Evolutionary conservation across 331 rosid species (phyloP).

Genomic region (Quercus phellos): DNA sequence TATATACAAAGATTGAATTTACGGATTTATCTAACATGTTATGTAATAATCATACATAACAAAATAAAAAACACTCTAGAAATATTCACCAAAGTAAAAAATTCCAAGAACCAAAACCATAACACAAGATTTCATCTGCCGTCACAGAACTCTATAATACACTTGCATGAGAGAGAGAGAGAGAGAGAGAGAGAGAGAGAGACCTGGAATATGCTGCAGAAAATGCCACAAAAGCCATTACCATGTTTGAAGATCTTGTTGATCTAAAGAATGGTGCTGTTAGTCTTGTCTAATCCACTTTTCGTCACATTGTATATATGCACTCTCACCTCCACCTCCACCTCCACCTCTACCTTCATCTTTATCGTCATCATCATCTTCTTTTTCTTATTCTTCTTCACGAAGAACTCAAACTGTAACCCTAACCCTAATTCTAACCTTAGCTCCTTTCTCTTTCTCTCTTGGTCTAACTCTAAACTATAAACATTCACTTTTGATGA

Average conservation of each 20-base stretch:
- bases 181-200: neutral
- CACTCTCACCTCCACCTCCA: constrained; percentile 74
- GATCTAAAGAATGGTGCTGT: constrained; percentile 84
- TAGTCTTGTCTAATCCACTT: constrained; percentile 94
- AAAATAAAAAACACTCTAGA: neutral
- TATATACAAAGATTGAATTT: neutral
- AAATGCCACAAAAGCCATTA: constrained; percentile 87
- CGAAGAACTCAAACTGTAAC: constrained; percentile 9
- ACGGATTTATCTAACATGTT: no score
- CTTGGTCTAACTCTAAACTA: no score
- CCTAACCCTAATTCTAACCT: neutral
- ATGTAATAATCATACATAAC: neutral
- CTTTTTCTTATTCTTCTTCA: constrained; percentile 24
- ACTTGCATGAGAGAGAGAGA: no score
- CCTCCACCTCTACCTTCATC: constrained; percentile 13
- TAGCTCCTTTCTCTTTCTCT: neutral
- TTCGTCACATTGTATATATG: constrained; percentile 89
- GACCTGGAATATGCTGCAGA: constrained; percentile 91
- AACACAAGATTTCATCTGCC: constrained; percentile 36
- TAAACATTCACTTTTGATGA: no score
- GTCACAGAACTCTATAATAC: neutral
- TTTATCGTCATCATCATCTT: no score
- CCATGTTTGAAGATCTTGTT: constrained; percentile 97
- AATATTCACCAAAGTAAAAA: neutral
- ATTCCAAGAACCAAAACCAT: neutral